Percentiles rank a stretch among this genome's conserved stretches.
These are phyloP conservation scores for Globomyces sp. DNA, from an alignment of 371 early-diverging fungal genomes.

Conservation along the genomic window DNA sequence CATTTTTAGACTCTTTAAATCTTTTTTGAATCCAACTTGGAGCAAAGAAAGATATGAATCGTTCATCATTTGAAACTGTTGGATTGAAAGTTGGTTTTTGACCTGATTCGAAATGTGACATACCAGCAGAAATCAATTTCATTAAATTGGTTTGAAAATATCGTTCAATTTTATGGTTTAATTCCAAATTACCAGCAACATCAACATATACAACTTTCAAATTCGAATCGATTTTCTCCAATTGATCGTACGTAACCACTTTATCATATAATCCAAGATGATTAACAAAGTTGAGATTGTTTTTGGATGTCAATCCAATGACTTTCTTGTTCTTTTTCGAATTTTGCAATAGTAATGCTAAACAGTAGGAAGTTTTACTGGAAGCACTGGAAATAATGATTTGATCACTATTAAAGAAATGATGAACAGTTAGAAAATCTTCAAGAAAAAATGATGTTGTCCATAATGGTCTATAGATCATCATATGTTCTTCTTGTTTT, in stretches of 20 bases:
- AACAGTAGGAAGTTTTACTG: slow-evolving; percentile 36
- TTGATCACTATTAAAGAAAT: slow-evolving; percentile 28
- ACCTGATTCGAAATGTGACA: slow-evolving; percentile 14
- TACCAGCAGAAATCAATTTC: slow-evolving; percentile 5
- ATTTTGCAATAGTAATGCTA: slow-evolving; percentile 26
- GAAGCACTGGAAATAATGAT: slow-evolving; percentile 34
- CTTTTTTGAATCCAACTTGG: slow-evolving; percentile 11
- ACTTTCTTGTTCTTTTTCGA: not conserved
- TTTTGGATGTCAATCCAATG: slow-evolving; percentile 27
- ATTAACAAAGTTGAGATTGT: slow-evolving; percentile 18
- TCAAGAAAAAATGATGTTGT: slow-evolving; percentile 35
- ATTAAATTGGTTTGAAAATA: slow-evolving; percentile 1
- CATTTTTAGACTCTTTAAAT: not conserved
- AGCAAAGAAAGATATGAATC: slow-evolving; percentile 9
- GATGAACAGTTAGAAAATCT: slow-evolving; percentile 25
- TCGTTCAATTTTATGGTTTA: slow-evolving; percentile 1
- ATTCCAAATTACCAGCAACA: slow-evolving; percentile 23
- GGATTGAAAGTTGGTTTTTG: not conserved
- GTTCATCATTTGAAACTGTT: not conserved
- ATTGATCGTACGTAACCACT: slow-evolving; percentile 31
- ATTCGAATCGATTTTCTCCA: slow-evolving; percentile 40
- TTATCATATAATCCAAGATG: slow-evolving; percentile 24
- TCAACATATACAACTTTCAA: slow-evolving; percentile 21
- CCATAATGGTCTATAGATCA: slow-evolving; percentile 38
- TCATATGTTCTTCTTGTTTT: slow-evolving; percentile 25